phyloP scores from a whole-genome alignment of 306 rosid genomes.

The Nissolia schottii region DNA sequence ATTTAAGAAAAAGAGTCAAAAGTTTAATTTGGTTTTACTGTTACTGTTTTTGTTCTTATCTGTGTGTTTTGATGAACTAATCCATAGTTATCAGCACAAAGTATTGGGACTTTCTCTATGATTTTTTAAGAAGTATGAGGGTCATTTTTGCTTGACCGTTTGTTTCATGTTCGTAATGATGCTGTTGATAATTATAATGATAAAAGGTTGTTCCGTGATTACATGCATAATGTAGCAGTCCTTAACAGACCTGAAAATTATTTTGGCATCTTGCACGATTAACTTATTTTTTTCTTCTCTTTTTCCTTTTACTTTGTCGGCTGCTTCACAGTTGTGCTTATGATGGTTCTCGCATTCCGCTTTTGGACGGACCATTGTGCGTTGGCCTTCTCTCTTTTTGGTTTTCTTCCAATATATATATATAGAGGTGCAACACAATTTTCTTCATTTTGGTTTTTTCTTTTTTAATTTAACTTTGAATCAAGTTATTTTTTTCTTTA shows the following conservation, averaged over 20 bases:
- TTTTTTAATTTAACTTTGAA: no score
- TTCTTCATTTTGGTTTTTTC: background rate
- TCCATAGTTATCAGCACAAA: background rate
- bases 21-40: background rate
- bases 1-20: background rate
- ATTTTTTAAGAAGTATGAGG: background rate
- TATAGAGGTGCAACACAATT: no score
- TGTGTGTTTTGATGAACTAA: background rate
- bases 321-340: background rate
- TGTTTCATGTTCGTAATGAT: background rate
- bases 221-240: background rate
- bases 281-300: background rate
- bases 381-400: background rate
- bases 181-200: background rate
- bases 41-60: background rate
- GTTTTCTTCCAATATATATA: background rate
- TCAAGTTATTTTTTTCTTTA: no score
- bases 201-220: background rate
- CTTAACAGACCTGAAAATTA: background rate
- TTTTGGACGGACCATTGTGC: background rate
- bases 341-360: background rate
- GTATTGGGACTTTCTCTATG: background rate
- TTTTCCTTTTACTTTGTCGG: background rate
- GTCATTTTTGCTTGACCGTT: background rate
- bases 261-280: background rate